Base-by-base conservation (phyloP, 768 basidiomycete genomes). In the Rhizopogon salebrosus region DNA sequence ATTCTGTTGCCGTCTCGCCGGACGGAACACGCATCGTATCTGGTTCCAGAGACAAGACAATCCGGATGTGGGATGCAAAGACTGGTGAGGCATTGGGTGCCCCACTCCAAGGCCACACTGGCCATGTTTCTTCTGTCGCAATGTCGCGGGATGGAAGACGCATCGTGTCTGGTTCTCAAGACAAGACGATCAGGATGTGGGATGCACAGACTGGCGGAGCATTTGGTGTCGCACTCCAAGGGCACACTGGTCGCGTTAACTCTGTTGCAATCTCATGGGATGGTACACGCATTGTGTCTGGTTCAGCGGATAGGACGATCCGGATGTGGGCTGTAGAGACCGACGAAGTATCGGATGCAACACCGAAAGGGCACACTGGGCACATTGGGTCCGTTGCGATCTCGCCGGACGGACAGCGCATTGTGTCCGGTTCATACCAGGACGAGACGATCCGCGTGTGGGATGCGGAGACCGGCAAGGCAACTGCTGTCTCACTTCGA, bases 201-300 rank as follows among this genome's bases (percentile, higher is more conserved):
- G 43, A 45, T 45, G 43, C 43, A 45, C 7, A 45, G 9, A 45
- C 18, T 24, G 43, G 43, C 23, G 20, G 5, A 8, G 26, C 26
- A 31, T n/a, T 45, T 3, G 43, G 43, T 18, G 18, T 9, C 10
- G 7, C 43, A 10, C 23, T 48, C 31, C 9, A 48, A 35, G 27
- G 46, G 31, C 46, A 48, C 46, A 48, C 46, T 8, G 9, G 4
- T 29, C 4, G 5, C 14, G 27, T 48, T 14, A 22, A 13, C 7
- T 51, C 50, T 24, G 50, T 51, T 18, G 49, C 49, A n/a, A 38
- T 37, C 49, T 50, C 49, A 10, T 38, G 36, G 20, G 49, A 50
- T 38, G 49, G 49, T 14, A 37, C 13, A 38, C 37, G 23, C 18
- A 38, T 50, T 37, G 49, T 50, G 31, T 50, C 49, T 18, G 50